Evolutionary conservation across 2,329 filamentous ascomycete genomes (phyloP).

Genomic region (Amphichorda felina): DNA sequence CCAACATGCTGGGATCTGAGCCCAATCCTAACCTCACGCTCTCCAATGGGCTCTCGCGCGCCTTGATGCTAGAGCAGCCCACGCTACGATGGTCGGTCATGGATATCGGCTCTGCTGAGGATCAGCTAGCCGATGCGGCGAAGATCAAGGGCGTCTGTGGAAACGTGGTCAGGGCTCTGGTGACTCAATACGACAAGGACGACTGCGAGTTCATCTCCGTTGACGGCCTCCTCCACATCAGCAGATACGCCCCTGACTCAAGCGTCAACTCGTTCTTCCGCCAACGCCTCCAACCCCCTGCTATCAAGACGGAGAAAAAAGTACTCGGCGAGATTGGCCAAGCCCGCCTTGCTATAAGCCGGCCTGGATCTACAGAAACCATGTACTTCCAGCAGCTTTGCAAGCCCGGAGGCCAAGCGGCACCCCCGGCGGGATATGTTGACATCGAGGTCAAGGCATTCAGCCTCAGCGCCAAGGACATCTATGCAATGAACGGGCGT

Average conservation of each 20-base stretch:
- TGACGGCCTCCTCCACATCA: neutral
- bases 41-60: constrained; percentile 1
- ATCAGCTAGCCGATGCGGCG: neutral
- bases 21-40: constrained; percentile 2
- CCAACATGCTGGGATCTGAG: neutral
- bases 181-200: neutral
- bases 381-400: neutral
- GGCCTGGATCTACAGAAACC: neutral
- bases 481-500: constrained; percentile 13
- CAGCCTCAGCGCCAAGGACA: constrained; percentile 10
- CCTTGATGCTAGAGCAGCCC: constrained; percentile 4
- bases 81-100: neutral
- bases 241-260: neutral
- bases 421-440: constrained; percentile 5
- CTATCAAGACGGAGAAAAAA: neutral
- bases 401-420: no score
- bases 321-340: neutral
- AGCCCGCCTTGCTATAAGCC: neutral
- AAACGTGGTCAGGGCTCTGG: neutral
- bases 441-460: constrained; percentile 14
- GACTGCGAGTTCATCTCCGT: constrained; percentile 4
- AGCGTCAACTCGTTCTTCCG: constrained; percentile 1
- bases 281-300: no score
- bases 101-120: neutral
- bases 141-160: neutral